Evolutionary conservation across 2,329 filamentous ascomycete species (phyloP), one percentile per base, ranked within the genome.

Genomic region (Rhinocladiella similis): DNA sequence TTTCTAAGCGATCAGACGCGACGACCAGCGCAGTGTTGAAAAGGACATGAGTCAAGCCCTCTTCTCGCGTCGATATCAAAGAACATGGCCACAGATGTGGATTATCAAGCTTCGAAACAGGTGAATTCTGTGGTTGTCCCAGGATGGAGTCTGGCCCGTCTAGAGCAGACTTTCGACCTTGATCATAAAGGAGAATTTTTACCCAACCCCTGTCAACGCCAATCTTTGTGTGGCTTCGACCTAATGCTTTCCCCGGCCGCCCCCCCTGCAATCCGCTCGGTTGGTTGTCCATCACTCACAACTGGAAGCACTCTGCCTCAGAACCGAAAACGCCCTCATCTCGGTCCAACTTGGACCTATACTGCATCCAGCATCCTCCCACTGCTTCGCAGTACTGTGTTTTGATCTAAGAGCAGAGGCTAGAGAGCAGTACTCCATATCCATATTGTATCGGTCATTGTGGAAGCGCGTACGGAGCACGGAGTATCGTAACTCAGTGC

Each of bases 291-390:
- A 29, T 53, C 42, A 43, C 43, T 14, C 43, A 46, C 43, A n/a
- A 46, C 19, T n/a, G 20, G 39, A 16, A n/a, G 20, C 36, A 13
- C 35, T 36, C 39, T 16, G 27, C 14, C 36, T 20, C 14, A 47
- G 39, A 61, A 59, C 39, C 59, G 59, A 57, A 39, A 52, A 54
- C 59, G 22, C 43, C 50, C 46, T 59, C 53, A 54, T 59, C 43
- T 56, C 53, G 52, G 55, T 53, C 39, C 42, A 42, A 38, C n/a
- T 14, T 29, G n/a, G n/a, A 7, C 13, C 25, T 22, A n/a, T 27
- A 25, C 20, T 22, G 10, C 14, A 16, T 22, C 29, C 43, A 22
- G 25, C 14, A 46, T 19, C 25, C 27, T 16, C 27, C 25, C 14
- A 27, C 14, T 5, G 43, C 43, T 46, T 41, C 38, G 38, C 16